A percentile compares a stretch with the other conserved stretches of the same genome.
These are phyloP conservation scores for Mayamaea pseudoterrestris DNA, from an alignment of 108 stramenopile species.

Conservation along the genomic window DNA sequence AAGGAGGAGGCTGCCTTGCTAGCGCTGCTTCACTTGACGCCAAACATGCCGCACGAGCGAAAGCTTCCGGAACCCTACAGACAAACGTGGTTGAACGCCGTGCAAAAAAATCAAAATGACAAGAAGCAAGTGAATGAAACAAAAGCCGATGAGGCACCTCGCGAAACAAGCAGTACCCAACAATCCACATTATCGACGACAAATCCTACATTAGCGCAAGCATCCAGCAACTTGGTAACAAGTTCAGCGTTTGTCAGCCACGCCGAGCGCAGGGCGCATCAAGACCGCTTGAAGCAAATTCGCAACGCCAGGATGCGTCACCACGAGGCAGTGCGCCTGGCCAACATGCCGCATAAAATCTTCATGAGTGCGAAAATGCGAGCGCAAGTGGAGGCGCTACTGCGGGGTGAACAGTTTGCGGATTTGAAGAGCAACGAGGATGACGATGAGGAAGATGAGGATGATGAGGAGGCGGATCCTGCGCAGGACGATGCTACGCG, in stretches of 20 bases:
- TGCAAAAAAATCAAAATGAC: constrained; percentile 21
- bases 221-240: constrained; percentile 23
- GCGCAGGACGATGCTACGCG: constrained; percentile 8
- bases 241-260: constrained; percentile 19
- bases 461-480: constrained; percentile 16
- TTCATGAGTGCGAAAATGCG: constrained; percentile 56
- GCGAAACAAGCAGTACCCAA: not conserved
- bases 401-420: constrained; percentile 25
- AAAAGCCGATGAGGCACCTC: not conserved
- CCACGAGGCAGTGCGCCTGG: constrained; percentile 63
- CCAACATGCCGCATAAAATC: constrained; percentile 64
- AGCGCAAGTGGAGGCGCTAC: constrained; percentile 44
- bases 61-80: constrained; percentile 89
- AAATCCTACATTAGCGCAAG: constrained; percentile 19
- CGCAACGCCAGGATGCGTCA: constrained; percentile 42
- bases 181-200: not conserved
- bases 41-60: constrained; percentile 75
- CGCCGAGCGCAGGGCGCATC: constrained; percentile 31
- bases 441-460: constrained; percentile 26
- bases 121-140: constrained; percentile 7
- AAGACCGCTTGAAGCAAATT: constrained; percentile 24
- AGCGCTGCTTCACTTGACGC: constrained; percentile 70
- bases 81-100: constrained; percentile 63
- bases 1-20: constrained; percentile 80
- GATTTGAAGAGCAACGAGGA: constrained; percentile 1